Conservation (phyloP, 768 basidiomycete species). For the Kwoniella dejecticola region DNA sequence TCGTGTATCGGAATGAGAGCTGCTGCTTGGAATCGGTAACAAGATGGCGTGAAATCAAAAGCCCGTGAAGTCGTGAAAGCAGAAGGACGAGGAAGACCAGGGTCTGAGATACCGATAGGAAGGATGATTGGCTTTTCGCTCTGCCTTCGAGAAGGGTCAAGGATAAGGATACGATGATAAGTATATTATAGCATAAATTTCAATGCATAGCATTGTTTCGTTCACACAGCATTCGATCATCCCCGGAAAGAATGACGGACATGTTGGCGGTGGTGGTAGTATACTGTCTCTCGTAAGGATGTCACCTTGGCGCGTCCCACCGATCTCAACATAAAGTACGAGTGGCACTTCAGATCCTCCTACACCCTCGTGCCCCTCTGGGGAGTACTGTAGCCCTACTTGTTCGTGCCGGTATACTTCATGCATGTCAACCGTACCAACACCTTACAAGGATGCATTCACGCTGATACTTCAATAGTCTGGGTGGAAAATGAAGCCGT, state of each 20-base stretch:
- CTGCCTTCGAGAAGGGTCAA: too few species aligned
- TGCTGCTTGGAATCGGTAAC: not conserved
- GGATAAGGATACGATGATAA: not conserved
- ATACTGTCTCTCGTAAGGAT: slow-evolving; percentile 4
- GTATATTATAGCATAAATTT: not conserved
- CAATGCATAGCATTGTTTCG: not conserved
- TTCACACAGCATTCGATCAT: slow-evolving; percentile 2
- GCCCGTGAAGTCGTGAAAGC: slow-evolving; percentile 4
- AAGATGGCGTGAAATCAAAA: not conserved
- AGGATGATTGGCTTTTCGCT: too few species aligned
- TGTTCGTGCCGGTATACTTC: too few species aligned
- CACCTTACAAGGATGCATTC: too few species aligned
- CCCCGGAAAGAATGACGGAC: not conserved
- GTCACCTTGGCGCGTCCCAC: slow-evolving; percentile 10
- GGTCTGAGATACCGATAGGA: not conserved
- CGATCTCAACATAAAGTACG: slow-evolving; percentile 3
- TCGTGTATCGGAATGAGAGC: too few species aligned
- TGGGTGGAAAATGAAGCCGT: too few species aligned
- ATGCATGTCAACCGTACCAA: too few species aligned
- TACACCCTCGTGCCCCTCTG: too few species aligned
- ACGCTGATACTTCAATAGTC: too few species aligned
- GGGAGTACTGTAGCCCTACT: too few species aligned
- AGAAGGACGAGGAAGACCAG: not conserved
- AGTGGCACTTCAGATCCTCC: not conserved
- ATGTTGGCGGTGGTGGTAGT: not conserved